phyloP scores from a whole-genome alignment of 352 stramenopile genomes.

The Phytophthora fragariae region DNA sequence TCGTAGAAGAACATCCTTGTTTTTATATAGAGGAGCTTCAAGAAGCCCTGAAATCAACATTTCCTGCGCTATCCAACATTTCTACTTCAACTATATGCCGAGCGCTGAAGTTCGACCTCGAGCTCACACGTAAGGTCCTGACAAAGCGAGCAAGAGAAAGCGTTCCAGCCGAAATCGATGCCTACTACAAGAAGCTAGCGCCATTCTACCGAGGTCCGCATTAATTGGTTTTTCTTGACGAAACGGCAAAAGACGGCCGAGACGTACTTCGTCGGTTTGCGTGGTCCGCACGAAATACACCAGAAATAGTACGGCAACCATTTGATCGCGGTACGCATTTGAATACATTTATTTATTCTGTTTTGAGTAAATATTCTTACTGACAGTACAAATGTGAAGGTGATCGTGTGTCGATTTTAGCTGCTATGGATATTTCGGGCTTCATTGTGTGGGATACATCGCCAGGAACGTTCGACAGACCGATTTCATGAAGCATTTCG shows the following conservation, averaged over 20 bases:
- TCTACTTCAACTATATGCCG: conserved; percentile 11
- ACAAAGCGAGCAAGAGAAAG: conserved; percentile 10
- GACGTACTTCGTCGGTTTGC: neutral
- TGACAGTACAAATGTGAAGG: neutral
- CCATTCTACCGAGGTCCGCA: neutral
- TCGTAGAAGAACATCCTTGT: no score
- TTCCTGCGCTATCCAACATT: neutral
- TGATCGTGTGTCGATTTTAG: neutral
- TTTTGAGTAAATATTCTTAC: neutral
- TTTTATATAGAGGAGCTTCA: neutral
- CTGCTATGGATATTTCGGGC: neutral
- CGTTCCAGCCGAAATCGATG: neutral
- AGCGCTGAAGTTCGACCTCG: conserved; percentile 9
- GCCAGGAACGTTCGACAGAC: neutral
- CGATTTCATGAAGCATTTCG: conserved; percentile 7
- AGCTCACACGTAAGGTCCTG: conserved; percentile 7
- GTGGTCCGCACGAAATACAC: neutral
- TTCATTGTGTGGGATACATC: conserved; percentile 3
- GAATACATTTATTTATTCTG: neutral
- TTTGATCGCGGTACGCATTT: neutral
- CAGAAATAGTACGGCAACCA: neutral
- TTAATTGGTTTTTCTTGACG: neutral
- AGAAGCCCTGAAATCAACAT: conserved; percentile 4
- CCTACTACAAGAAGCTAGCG: conserved; percentile 11
- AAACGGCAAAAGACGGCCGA: neutral